These are phyloP conservation scores for Trichoderma guizhouense DNA, from an alignment of 2,329 filamentous ascomycete genomes.

Conservation along the genomic window DNA sequence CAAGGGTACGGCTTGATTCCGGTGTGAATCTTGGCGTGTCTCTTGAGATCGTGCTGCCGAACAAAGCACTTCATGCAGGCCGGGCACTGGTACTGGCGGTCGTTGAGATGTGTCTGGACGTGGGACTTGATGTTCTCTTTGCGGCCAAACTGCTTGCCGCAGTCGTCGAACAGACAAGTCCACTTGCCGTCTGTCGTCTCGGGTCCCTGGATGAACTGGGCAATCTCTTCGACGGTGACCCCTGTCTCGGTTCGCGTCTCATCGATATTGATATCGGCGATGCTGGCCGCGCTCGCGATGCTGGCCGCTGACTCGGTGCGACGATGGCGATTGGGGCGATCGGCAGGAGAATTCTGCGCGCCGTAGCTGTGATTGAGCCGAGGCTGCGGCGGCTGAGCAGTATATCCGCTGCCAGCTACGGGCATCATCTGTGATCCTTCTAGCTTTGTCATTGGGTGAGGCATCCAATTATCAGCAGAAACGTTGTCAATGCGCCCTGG, in stretches of 20 bases:
- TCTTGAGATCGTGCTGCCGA: constrained; percentile 92
- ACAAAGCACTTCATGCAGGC: constrained; percentile 95
- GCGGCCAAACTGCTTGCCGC: constrained; percentile 86
- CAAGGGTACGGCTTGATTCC: constrained; percentile 95
- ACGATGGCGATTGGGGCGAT: constrained; percentile 41
- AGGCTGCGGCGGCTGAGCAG: constrained; percentile 30
- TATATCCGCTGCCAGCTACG: constrained; percentile 42
- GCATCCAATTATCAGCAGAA: constrained; percentile 29
- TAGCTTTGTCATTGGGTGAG: constrained; percentile 46
- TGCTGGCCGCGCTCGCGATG: constrained; percentile 56
- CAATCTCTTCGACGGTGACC: constrained; percentile 81
- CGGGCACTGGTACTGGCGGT: constrained; percentile 91
- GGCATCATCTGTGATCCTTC: constrained; percentile 42
- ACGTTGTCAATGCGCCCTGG: constrained; percentile 34
- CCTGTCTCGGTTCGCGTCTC: constrained; percentile 73
- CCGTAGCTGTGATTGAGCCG: constrained; percentile 16
- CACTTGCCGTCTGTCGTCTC: constrained; percentile 74
- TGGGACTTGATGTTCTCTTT: constrained; percentile 99
- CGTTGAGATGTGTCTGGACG: constrained; percentile 95
- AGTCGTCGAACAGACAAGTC: constrained; percentile 73
- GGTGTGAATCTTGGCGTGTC: constrained; percentile 95
- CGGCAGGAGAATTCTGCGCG: constrained; percentile 20
- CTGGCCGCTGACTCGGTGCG: constrained; percentile 60
- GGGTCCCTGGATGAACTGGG: constrained; percentile 68
- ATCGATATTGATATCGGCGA: constrained; percentile 61